These are phyloP conservation scores for Yamadazyma dushanensis DNA, from an alignment of 1,139 yeast genomes.

Conservation along the genomic window DNA sequence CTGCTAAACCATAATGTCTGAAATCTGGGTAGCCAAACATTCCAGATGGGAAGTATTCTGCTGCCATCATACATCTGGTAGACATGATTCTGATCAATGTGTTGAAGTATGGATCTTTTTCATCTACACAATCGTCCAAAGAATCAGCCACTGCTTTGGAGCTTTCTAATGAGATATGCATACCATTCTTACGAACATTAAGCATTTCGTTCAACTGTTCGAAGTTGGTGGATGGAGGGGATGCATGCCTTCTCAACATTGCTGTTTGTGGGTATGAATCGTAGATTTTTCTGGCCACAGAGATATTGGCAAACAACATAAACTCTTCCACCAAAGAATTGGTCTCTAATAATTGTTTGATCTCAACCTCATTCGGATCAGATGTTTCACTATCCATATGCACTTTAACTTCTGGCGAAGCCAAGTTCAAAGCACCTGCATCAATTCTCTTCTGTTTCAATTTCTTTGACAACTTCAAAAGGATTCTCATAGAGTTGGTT, in stretches of 20 bases:
- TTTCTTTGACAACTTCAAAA: conserved; percentile 74
- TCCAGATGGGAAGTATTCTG: conserved; percentile 97
- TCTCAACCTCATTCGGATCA: conserved; percentile 95
- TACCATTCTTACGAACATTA: conserved; percentile 71
- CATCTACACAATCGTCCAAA: conserved; percentile 81
- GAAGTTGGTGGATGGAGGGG: conserved; percentile 94
- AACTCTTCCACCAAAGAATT: conserved; percentile 97
- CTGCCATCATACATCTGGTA: conserved; percentile 99
- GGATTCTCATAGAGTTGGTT: conserved; percentile 84
- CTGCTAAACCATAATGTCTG: conserved; percentile 95
- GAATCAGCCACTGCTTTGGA: conserved; percentile 94
- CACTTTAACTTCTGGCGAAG: conserved; percentile 97
- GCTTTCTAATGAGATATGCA: conserved; percentile 77
- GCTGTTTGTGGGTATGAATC: conserved; percentile 97
- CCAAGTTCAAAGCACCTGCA: conserved; percentile 95
- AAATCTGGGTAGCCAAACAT: conserved; percentile 90
- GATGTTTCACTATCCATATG: conserved; percentile 97
- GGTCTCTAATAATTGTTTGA: conserved; percentile 83
- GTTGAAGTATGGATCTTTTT: conserved; percentile 85
- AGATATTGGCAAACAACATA: conserved; percentile 95
- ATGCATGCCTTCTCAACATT: conserved; percentile 94
- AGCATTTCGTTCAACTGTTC: conserved; percentile 88
- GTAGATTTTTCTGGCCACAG: conserved; percentile 90
- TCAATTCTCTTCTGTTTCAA: conserved; percentile 83
- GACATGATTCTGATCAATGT: conserved; percentile 95